phyloP scores from a whole-genome alignment of 2,329 filamentous ascomycete species.

The Penicillium psychrosexuale region DNA sequence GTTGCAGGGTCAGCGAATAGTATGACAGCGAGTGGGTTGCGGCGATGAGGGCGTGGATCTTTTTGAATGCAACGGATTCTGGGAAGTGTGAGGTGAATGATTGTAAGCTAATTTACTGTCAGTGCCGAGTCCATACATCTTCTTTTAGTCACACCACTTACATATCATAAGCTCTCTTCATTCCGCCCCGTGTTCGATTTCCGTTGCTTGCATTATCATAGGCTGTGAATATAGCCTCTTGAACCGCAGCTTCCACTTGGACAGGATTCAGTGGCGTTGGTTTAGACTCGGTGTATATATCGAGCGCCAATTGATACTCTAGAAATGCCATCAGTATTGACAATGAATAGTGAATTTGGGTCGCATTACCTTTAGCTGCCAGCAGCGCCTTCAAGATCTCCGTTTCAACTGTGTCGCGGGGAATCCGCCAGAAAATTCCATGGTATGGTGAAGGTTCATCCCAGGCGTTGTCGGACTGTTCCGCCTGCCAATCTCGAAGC shows the following conservation, averaged over 20 bases:
- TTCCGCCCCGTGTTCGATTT: constrained; percentile 59
- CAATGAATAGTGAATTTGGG: neutral
- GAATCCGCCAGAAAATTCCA: constrained; percentile 50
- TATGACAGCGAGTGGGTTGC: constrained; percentile 64
- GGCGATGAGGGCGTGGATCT: constrained; percentile 54
- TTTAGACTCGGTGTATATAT: constrained; percentile 38
- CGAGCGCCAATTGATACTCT: constrained; percentile 44
- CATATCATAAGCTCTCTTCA: constrained; percentile 61
- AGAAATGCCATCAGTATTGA: constrained; percentile 13
- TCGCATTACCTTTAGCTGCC: constrained; percentile 42
- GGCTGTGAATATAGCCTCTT: constrained; percentile 52
- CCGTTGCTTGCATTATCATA: constrained; percentile 67
- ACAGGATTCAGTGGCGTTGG: constrained; percentile 39
- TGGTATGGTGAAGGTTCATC: constrained; percentile 35
- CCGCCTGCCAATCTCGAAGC: constrained; percentile 58
- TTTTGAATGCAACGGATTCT: constrained; percentile 38
- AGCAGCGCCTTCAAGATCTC: constrained; percentile 58
- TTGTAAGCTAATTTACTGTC: constrained; percentile 33
- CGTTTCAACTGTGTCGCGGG: constrained; percentile 50
- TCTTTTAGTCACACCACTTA: constrained; percentile 29
- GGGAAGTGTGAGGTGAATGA: constrained; percentile 45
- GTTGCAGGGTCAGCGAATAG: constrained; percentile 62
- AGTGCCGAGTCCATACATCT: constrained; percentile 3
- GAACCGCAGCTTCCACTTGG: constrained; percentile 53
- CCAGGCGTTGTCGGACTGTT: constrained; percentile 16